Evolutionary conservation across 1,284 basidiomycete species (phyloP), one percentile per base, ranked within the genome.

Genomic region (Schizopora paradoxa): DNA sequence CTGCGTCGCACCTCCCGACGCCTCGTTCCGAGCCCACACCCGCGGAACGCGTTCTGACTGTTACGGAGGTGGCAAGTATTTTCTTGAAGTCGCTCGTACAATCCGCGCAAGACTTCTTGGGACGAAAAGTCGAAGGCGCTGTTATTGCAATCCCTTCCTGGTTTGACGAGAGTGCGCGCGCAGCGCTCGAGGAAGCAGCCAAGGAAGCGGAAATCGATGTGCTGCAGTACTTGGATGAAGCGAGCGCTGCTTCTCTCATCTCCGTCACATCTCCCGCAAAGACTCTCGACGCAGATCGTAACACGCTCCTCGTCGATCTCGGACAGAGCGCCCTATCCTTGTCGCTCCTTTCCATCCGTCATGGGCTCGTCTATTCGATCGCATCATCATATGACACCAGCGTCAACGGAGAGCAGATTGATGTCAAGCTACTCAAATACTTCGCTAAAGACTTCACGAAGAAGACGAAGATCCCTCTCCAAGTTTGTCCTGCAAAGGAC

Each of bases 401-500:
- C 8, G 61, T 79, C 34, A 74, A 75, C 13, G 82, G 79, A 0
- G 74, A 81, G 53, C 71, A 78, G 45, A 81, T 93, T 58, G 92
- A 94, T 66, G 76, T 81, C 47, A 79, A 84, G 56, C 76, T 98
- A 34, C 81, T 97, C 69, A 82, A 86, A 51, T 90, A 89, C 73
- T 97, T 99, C 66, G 83, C 91, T 45, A 88, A 94, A 63, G 95
- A 99, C 60, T 99, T 99, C 65, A 90, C 90, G 45, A 98, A 98
- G 67, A 99, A 98, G 74, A 93, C 86, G 31, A 94, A 94, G 67
- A 77, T 79, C 19, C 70, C 83, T 0, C 73, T 97, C 31, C 67
- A 75, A 11, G 82, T 77, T 54, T 71, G 76, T 31, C 82, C 85
- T 28, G 66, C 78, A 14, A 65, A 67, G 4, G 69, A 77, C n/a